Evolutionary conservation across 306 rosid species (phyloP), one percentile per base, ranked within the genome.

Genomic region (Fragaria nilgerrensis): DNA sequence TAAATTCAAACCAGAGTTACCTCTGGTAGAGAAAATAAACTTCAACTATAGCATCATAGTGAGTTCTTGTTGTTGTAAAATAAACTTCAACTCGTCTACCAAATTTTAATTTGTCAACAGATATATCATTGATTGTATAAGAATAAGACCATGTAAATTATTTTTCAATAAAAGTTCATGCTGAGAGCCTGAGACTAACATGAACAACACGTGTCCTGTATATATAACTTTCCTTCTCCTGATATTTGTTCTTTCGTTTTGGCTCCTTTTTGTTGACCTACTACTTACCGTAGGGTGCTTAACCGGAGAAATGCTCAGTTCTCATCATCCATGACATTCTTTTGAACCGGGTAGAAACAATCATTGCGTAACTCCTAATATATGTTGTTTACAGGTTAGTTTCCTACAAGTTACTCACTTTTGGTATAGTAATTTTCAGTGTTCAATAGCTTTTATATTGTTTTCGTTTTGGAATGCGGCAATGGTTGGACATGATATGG

Each of bases 11-110:
- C 16, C 17, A 58, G 34, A 58, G 19, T 29, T 62, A 2, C 20
- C 68, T 62, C 68, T 62, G 68, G 68, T 64, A 17, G 69, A 64
- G 69, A 36, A 32, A 63, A 64, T 5, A 29, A 29, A 56, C 52
- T 37, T 56, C 36, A 16, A 22, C 22, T 56, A 2, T 15, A 73
- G n/a, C 32, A 20, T 56, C 12, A 45, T 52, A 22, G 25, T 66
- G 64, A 56, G 68, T 27, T 81, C 50, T 55, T 47, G 68, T 27
- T 81, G 44, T 55, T 47, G 83, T 72, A 41, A 48, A 9, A 49
- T 72, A 70, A 49, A 3, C n/a, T 63, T 72, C 66, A 49, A 3
- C n/a, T 63, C 14, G 20, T 62, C 4, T 62, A 62, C 50, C 45
- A n/a, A 67, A 53, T 37, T 5, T 68, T 68, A 41, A 13, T 22